Evolutionary conservation across 164 flowering plant species (phyloP), one percentile per base, ranked within the genome.

Genomic region (Buxus sempervirens): DNA sequence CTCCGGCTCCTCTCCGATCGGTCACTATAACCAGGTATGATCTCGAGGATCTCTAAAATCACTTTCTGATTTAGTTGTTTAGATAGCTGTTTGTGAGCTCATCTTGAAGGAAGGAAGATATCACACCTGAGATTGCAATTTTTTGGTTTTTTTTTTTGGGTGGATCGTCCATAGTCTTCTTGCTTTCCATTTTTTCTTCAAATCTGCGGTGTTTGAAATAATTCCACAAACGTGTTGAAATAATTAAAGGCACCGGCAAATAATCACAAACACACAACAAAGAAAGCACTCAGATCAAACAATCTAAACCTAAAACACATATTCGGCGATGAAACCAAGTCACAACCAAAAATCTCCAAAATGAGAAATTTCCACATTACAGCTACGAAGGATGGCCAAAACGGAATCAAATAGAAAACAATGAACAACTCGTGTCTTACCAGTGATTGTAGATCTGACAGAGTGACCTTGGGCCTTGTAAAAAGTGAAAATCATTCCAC

Each of bases 401-500:
- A 54, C 15, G 18, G n/a, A 58, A 58, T 15, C 26, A 15, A 14
- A 27, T 14, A 12, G 20, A 26, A 6, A 9, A 4, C 4, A 8
- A 26, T 15, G 0, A 22, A 18, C 27, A 69, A 42, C 36, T 54
- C 8, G 55, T 56, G 45, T 24, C n/a, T 64, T 83, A 88, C 93
- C 93, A 88, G 87, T 88, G 93, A 67, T 62, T 68, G 82, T 90
- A 88, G 92, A 84, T 28, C 97, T 96, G 54, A 91, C 94, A 7
- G 84, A 64, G 28, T 55, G 51, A 0, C 94, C 92, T 77, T 88
- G 94, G 54, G 97, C 97, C 84, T 90, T 90, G 90, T 90, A 90
- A 67, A 91, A 91, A 16, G 97, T 91, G 58, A 85, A 91, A 73
- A 90, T 90, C 97, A 91, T 91, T 54, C 96, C 96, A 67, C 97